These are phyloP conservation scores for Chaetomidium leptoderma DNA, from an alignment of 495 filamentous ascomycete species.

Conservation along the genomic window DNA sequence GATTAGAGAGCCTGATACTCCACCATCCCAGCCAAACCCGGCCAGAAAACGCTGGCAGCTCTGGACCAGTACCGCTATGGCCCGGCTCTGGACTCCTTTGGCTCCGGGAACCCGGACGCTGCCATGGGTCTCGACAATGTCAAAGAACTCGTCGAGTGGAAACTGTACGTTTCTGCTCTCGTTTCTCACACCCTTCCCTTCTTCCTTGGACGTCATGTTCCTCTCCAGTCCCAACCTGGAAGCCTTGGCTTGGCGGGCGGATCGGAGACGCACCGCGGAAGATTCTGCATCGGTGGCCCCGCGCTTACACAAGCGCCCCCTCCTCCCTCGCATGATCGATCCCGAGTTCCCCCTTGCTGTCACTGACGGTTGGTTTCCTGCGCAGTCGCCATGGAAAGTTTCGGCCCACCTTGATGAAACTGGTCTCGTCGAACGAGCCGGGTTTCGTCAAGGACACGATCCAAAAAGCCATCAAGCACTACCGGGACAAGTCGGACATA, in stretches of 20 bases:
- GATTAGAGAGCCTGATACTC: no score
- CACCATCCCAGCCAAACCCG: constrained; percentile 33
- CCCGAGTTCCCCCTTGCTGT: background rate
- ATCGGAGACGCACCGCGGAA: background rate
- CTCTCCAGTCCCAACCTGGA: background rate
- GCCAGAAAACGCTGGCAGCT: constrained; percentile 43
- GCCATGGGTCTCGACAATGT: constrained; percentile 43
- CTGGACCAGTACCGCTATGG: constrained; percentile 48
- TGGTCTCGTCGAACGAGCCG: constrained; percentile 58
- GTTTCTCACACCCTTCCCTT: background rate
- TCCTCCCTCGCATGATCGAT: background rate
- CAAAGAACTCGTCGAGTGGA: constrained; percentile 66
- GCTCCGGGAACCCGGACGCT: constrained; percentile 21
- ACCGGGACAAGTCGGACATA: constrained; percentile 44
- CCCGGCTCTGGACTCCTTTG: constrained; percentile 39
- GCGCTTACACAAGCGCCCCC: constrained; percentile 12
- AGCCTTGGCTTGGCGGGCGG: constrained; percentile 5
- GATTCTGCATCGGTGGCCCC: background rate
- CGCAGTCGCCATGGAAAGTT: constrained; percentile 60
- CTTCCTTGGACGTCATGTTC: background rate
- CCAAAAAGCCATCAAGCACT: constrained; percentile 44
- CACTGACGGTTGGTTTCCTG: background rate
- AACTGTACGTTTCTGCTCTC: constrained; percentile 54
- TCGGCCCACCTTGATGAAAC: constrained; percentile 62
- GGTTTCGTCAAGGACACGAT: constrained; percentile 42